Evolutionary conservation across 805 yeast species (phyloP), one percentile per base, ranked within the genome.

Genomic region (Metschnikowia amazonensis): DNA sequence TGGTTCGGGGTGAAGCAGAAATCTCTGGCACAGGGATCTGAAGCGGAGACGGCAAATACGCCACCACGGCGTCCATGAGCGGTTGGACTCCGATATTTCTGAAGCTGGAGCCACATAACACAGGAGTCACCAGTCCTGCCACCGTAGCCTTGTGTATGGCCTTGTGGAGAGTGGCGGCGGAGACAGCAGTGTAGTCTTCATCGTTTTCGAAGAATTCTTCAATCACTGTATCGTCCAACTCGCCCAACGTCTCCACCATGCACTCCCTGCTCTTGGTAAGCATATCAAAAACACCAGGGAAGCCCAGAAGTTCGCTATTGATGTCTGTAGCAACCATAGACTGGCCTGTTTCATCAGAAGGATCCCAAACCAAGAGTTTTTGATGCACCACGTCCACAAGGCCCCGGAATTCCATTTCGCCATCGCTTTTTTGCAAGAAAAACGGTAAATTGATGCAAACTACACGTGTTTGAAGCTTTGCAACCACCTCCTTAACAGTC

Each of bases 51-150:
- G 99, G 98, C 14, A 94, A 67, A 56, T 77, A 94, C 44, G 78
- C 76, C 1, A 81, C 76, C 10, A 90, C 76, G 0, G 95, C 90
- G 30, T 54, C 58, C 65, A 94, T 66, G 40, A 94, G 68, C 1
- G 98, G 97, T 61, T 94, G 98, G 2, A 94, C 96, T 21, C 99
- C 99, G 37, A 92, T 86, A 62, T 92, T 92, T 53, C 75, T 78
- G 66, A 92, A 94, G 44, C 96, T 86, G 1, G 97, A 86, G 10
- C 99, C 99, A 64, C 97, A 89, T 30, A 90, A 66, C 0, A 94
- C 86, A 0, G 99, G 97, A 0, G 84, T 77, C 1, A 87, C 73
- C 31, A 67, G 63, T 39, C 77, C 75, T 1, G 63, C 61, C 5
- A 88, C 51, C 0, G 96, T 86, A 2, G 86, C 81, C 20, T 66